phyloP scores from a whole-genome alignment of 768 basidiomycete genomes.

The Pleurotus sapidus region DNA sequence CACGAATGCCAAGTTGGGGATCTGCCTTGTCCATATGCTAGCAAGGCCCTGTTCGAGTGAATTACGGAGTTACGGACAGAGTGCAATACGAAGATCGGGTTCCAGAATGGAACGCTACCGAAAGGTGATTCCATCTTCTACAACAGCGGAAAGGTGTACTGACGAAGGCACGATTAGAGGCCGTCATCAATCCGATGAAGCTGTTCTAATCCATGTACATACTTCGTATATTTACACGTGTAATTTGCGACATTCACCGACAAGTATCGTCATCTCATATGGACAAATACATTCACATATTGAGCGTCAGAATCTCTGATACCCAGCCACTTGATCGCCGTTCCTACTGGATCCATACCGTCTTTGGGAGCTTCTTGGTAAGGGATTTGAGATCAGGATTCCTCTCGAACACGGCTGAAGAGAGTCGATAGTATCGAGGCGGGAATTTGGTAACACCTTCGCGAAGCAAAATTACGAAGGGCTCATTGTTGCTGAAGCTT shows the following conservation, averaged over 20 bases:
- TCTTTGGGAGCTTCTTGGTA: too few relatives aligned
- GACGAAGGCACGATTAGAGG: slow-evolving; percentile 38
- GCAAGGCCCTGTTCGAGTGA: slow-evolving; percentile 88
- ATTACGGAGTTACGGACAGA: slow-evolving; percentile 82
- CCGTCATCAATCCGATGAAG: slow-evolving; percentile 69
- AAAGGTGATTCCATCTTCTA: slow-evolving; percentile 52
- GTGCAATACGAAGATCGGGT: slow-evolving; percentile 88
- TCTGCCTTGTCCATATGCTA: slow-evolving; percentile 92
- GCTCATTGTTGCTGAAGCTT: background rate
- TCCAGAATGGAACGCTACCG: slow-evolving; percentile 83
- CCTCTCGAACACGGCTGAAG: background rate
- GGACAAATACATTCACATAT: too few relatives aligned
- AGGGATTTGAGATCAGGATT: background rate
- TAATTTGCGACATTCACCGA: too few relatives aligned
- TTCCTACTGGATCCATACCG: too few relatives aligned
- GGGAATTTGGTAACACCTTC: background rate
- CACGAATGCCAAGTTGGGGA: slow-evolving; percentile 93
- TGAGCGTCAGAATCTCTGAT: too few relatives aligned
- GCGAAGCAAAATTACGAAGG: background rate
- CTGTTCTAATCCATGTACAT: slow-evolving; percentile 14
- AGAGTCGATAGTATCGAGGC: background rate
- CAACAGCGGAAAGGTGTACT: slow-evolving; percentile 1
- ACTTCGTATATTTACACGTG: too few relatives aligned
- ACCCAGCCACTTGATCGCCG: too few relatives aligned
- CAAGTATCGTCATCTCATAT: too few relatives aligned